Evolutionary conservation across 805 yeast genomes (phyloP), one percentile per base, ranked within the genome.

Genomic region (Saccharomyces jurei): DNA sequence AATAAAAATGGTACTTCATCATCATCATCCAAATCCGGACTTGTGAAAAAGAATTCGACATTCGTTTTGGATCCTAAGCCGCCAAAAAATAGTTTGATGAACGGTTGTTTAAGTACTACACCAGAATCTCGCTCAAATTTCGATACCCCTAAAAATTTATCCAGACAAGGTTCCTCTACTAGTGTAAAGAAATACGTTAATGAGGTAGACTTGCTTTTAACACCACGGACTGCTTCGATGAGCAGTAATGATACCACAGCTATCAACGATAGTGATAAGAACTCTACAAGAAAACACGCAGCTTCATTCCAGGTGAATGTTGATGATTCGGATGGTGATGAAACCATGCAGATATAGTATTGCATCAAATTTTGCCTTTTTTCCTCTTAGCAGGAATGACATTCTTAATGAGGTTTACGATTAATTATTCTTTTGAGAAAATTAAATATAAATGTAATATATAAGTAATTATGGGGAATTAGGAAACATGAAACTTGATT

Each of bases 101-200:
- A 68, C 52, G 72, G 72, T 21, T 56, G 66, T 21, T 67, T 58
- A 46, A 63, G 71, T 50, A 60, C 62, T 13, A 63, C 68, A 27
- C 72, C 72, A 8, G 68, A 66, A 52, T 53, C 65, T n/a, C 53
- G 52, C 32, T 66, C 71, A 5, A 65, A 61, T 49, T 65, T 65
- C 30, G 58, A 56, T 29, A 60, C 67, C 8, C 72, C 72, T 27
- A 59, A 58, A 48, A 57, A 60, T 3, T 41, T 62, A n/a, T 67
- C 71, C 10, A 60, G 68, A 48, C 61, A 56, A 31, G 54, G 55
- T 25, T 64, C 67, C 10, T 50, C 59, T 3, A 53, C 54, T 28
- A 59, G 61, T 49, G 41, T 54, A 26, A 41, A 46, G 28, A 46
- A 28, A 22, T 46, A 21, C 10, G 49, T 36, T 11, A 36, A 36